A percentile compares a stretch with the other conserved stretches of the same genome.
Evolutionary conservation across 805 yeast species (phyloP).

Genomic region (Zygotorulaspora danielsina): DNA sequence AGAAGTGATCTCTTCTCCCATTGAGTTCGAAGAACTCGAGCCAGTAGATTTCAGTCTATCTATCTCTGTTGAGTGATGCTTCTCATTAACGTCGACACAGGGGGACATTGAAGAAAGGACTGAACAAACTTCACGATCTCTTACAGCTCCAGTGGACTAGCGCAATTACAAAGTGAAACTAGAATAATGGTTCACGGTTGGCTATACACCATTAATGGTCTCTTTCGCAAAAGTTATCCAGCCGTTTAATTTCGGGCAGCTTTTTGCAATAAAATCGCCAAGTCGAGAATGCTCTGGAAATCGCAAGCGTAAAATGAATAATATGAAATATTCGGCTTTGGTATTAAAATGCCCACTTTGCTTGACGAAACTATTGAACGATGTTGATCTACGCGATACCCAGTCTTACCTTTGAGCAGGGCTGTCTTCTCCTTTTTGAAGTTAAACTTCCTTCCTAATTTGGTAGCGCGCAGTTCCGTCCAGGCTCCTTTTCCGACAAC

Average conservation of each 20-base stretch:
- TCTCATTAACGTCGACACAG: constrained; percentile 5
- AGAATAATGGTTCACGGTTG: too few species aligned
- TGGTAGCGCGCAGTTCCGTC: too few species aligned
- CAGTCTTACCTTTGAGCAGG: too few species aligned
- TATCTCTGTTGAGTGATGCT: constrained; percentile 6
- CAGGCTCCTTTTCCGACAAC: not conserved
- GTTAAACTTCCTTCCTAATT: not conserved
- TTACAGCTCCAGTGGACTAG: not conserved
- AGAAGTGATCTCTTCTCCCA: constrained; percentile 15
- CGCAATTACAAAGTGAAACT: too few species aligned
- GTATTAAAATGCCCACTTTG: too few species aligned
- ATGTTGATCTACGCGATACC: too few species aligned
- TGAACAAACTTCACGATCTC: not conserved
- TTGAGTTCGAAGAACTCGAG: constrained; percentile 10
- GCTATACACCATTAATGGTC: too few species aligned
- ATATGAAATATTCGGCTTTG: too few species aligned
- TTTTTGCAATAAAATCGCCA: not conserved
- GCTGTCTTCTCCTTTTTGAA: not conserved
- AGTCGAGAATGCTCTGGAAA: not conserved
- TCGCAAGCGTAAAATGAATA: not conserved
- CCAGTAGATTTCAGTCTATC: constrained; percentile 13
- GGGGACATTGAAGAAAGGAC: constrained; percentile 3
- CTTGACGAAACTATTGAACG: too few species aligned
- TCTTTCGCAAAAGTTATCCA: too few species aligned
- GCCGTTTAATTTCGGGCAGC: too few species aligned